A percentile compares a stretch with the other conserved stretches of the same genome.
phyloP scores from a whole-genome alignment of 1,284 basidiomycete genomes.

The Grifola frondosa region DNA sequence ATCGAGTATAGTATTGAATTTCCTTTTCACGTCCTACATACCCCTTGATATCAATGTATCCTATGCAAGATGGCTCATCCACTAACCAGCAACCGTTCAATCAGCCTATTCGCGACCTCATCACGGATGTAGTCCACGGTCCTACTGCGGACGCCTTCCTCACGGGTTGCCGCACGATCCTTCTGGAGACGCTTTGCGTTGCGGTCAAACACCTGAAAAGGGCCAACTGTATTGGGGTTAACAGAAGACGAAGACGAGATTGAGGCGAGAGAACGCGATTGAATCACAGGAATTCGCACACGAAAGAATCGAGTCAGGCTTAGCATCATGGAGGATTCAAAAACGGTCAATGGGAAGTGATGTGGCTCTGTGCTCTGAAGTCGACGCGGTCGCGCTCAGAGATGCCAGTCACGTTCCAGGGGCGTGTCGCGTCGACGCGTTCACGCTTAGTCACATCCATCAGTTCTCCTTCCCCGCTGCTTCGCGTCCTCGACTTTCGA shows the following conservation, averaged over 20 bases:
- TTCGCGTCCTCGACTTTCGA: constrained; percentile 1
- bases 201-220: constrained; percentile 89
- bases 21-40: constrained; percentile 84
- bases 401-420: no score
- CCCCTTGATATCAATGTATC: neutral
- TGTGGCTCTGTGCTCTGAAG: no score
- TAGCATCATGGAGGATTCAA: no score
- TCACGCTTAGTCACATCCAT: neutral
- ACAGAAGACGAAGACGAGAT: constrained; percentile 33
- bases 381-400: no score
- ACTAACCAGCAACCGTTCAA: constrained; percentile 84
- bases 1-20: constrained; percentile 82
- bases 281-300: no score
- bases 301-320: no score
- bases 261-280: constrained; percentile 23
- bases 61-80: no score
- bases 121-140: constrained; percentile 92
- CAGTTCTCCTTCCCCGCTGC: no score
- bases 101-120: constrained; percentile 87
- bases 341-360: no score
- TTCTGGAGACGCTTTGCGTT: constrained; percentile 80
- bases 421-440: no score
- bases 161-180: constrained; percentile 67
- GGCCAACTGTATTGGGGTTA: constrained; percentile 45
- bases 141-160: constrained; percentile 61